Conservation (phyloP, 116 monocot genomes). For the Papilionanthe hybrid region DNA sequence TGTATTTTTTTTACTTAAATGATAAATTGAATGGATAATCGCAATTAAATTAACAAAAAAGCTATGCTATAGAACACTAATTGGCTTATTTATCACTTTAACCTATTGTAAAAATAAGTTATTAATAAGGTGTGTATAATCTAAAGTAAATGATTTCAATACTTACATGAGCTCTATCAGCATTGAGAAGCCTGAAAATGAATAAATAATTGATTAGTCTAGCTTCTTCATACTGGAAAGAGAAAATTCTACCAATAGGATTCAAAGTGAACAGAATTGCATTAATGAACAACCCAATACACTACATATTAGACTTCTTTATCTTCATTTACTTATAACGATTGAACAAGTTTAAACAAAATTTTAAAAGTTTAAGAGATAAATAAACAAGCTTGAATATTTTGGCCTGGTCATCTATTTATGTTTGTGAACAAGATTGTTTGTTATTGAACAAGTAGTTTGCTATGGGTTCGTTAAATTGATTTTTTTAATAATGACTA, state of each 20-base stretch:
- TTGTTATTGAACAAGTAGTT: too few species aligned
- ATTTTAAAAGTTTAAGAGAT: neutral
- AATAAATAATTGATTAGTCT: neutral
- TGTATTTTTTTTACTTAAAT: neutral
- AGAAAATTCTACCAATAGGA: neutral
- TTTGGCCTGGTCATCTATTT: too few species aligned
- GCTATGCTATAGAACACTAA: too few species aligned
- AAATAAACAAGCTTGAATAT: neutral
- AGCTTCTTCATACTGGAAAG: neutral
- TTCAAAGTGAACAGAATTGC: neutral
- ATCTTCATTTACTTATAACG: too few species aligned
- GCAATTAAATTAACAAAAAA: too few species aligned
- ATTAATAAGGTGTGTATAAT: neutral
- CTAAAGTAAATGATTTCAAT: neutral
- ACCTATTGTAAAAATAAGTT: neutral
- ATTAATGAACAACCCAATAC: neutral
- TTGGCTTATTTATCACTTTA: neutral
- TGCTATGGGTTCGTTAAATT: too few species aligned
- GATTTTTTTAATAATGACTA: too few species aligned
- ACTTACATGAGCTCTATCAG: slow-evolving; percentile 1
- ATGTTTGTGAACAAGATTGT: too few species aligned
- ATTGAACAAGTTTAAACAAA: too few species aligned
- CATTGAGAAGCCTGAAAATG: neutral
- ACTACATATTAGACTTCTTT: too few species aligned
- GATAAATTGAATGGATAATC: too few species aligned